Evolutionary conservation across 345 rosid species (phyloP), one percentile per base, ranked within the genome.

Genomic region (Abelmoschus esculentus): DNA sequence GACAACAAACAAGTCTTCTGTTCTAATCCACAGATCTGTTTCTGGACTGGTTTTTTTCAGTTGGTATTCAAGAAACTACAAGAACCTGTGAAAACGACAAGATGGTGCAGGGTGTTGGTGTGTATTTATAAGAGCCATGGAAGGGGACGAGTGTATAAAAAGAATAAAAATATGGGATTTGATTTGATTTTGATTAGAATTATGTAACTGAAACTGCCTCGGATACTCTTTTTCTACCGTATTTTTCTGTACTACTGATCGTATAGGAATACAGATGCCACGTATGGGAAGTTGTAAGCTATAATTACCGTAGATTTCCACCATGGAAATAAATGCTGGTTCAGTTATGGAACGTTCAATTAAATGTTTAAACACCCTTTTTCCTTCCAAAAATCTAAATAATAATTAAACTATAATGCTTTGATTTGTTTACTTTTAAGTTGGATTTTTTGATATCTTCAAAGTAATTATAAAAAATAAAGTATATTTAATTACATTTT

Each of bases 151-250:
- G 68, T 28, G 57, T 62, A 18, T 64, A 34, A 5, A 7, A 32
- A 7, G 9, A 32, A 61, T 2, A 34, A 13, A 0, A 15, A 2
- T 22, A 13, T 59, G 36, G n/a, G 62, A 5, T 66, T 42, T 9
- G 62, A 5, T 66, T 42, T 42, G 26, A 22, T 22, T 22, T 22
- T 18, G n/a, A 26, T 12, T 44, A 44, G 28, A 7, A 66, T 54
- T 19, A 3, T 15, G 78, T 77, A 81, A 81, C 82, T 75, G 79
- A 75, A 66, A 63, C 78, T 73, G 69, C 64, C 8, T 74, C 63
- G 80, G 78, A 72, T 76, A 61, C 77, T 64, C 18, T 66, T 61
- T 62, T 1, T 22, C 26, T 56, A n/a, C 61, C 52, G 1, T 65
- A 26, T 47, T 31, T 58, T 42, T 57, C 63, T 70, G 26, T 49